A percentile compares a stretch with the other conserved stretches of the same genome.
Evolutionary conservation across 768 basidiomycete species (phyloP).

Genomic region (Terana coerulea): DNA sequence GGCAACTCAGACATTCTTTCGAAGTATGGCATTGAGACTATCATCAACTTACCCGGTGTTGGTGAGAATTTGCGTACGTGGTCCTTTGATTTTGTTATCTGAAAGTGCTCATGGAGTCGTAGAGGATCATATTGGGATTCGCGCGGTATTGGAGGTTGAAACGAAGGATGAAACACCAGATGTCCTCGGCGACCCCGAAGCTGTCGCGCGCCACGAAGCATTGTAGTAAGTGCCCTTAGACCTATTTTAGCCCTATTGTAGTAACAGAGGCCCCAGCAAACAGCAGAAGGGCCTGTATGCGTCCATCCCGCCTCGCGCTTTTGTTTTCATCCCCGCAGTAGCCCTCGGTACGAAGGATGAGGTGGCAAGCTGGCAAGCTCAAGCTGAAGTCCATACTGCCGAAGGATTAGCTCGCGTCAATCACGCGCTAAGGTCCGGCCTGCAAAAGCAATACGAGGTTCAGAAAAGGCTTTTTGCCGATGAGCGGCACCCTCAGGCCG

Average conservation of each 20-base stretch:
- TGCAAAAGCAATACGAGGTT: not conserved
- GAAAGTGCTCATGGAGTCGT: too few species aligned
- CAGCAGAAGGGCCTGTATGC: not conserved
- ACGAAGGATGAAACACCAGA: not conserved
- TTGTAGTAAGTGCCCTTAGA: conserved; percentile 3
- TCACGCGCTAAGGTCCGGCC: not conserved
- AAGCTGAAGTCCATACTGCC: not conserved
- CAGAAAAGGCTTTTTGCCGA: not conserved
- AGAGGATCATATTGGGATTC: not conserved
- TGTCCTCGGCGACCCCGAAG: not conserved
- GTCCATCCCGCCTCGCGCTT: not conserved
- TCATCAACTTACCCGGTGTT: conserved; percentile 38
- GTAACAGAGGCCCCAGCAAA: not conserved
- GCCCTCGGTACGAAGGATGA: not conserved
- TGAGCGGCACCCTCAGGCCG: not conserved
- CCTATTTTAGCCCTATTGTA: not conserved
- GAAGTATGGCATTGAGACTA: conserved; percentile 25
- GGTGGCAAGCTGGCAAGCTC: not conserved
- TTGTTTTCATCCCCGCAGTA: not conserved
- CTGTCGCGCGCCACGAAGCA: not conserved
- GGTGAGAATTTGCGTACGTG: conserved; percentile 22
- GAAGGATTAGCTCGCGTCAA: not conserved
- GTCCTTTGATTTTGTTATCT: too few species aligned
- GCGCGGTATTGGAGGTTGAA: conserved; percentile 1
- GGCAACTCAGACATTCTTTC: conserved; percentile 44